phyloP scores from a whole-genome alignment of 805 yeast genomes.

The Nadsonia fulvescens region DNA sequence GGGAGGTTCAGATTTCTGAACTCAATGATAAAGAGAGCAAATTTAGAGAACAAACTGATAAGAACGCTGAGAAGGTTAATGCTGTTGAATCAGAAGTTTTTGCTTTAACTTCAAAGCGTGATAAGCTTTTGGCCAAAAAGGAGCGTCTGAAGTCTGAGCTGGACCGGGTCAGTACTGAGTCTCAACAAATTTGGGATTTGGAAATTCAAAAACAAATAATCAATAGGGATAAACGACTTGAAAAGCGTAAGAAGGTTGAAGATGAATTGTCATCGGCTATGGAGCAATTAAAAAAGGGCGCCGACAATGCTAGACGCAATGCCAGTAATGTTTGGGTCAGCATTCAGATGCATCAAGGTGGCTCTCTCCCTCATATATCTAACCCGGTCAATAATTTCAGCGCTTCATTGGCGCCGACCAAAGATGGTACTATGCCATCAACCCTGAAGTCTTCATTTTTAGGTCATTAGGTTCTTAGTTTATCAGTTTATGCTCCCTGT shows the following conservation, averaged over 20 bases:
- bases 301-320: conserved; percentile 12
- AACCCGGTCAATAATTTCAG: no score
- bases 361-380: no score
- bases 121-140: conserved; percentile 13
- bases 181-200: conserved; percentile 9
- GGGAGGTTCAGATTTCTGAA: conserved; percentile 9
- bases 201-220: conserved; percentile 12
- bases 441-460: no score
- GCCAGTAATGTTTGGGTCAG: no score
- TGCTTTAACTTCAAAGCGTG: conserved; percentile 12
- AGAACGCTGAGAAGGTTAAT: conserved; percentile 8
- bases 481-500: no score
- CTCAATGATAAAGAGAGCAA: conserved; percentile 7
- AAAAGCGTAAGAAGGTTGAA: conserved; percentile 15
- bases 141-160: conserved; percentile 13
- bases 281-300: conserved; percentile 18
- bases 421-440: no score
- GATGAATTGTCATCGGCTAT: conserved; percentile 18
- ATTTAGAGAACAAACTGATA: conserved; percentile 6
- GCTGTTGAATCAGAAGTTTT: conserved; percentile 12
- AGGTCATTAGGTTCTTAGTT: no score
- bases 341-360: no score
- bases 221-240: conserved; percentile 14
- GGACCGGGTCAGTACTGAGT: conserved; percentile 14
- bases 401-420: no score